Evolutionary conservation across 1,284 basidiomycete species (phyloP).

Genomic region (Meripilus lineatus): DNA sequence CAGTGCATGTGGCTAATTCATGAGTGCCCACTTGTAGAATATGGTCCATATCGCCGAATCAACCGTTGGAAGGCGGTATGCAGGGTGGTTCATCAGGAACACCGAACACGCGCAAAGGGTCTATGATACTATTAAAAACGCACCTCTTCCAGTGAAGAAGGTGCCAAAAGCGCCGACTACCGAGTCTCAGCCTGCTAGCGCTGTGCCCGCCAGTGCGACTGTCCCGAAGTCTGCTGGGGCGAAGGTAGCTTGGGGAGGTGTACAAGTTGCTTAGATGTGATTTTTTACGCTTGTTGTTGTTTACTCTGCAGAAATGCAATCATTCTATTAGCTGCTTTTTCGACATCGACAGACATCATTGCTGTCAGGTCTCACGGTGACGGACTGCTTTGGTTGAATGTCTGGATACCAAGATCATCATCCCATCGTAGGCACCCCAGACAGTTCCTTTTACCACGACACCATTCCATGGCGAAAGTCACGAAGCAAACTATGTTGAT

Average conservation of each 20-base stretch:
- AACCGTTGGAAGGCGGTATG: slow-evolving; percentile 87
- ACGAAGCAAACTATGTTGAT: too few relatives aligned
- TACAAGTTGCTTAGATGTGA: slow-evolving; percentile 26
- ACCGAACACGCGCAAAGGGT: slow-evolving; percentile 86
- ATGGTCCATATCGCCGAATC: slow-evolving; percentile 95
- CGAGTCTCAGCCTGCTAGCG: neutral
- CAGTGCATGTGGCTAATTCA: neutral
- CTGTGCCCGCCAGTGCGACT: slow-evolving; percentile 11
- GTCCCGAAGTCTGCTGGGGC: slow-evolving; percentile 19
- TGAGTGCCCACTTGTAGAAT: slow-evolving; percentile 34
- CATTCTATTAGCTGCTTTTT: too few relatives aligned
- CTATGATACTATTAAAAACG: slow-evolving; percentile 69
- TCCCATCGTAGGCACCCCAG: too few relatives aligned
- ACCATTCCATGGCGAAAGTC: too few relatives aligned
- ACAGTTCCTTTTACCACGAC: too few relatives aligned
- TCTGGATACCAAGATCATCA: too few relatives aligned
- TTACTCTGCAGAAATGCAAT: too few relatives aligned
- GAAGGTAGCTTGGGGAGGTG: slow-evolving; percentile 30
- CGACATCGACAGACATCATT: too few relatives aligned
- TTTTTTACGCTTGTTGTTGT: too few relatives aligned
- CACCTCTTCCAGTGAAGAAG: slow-evolving; percentile 49
- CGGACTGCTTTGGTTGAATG: too few relatives aligned
- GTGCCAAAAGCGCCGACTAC: neutral
- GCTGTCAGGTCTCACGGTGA: too few relatives aligned
- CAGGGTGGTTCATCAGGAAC: slow-evolving; percentile 96